Evolutionary conservation across 202 grass and related monocot genomes (phyloP).

Genomic region (Bolboschoenoplectus hybrid): DNA sequence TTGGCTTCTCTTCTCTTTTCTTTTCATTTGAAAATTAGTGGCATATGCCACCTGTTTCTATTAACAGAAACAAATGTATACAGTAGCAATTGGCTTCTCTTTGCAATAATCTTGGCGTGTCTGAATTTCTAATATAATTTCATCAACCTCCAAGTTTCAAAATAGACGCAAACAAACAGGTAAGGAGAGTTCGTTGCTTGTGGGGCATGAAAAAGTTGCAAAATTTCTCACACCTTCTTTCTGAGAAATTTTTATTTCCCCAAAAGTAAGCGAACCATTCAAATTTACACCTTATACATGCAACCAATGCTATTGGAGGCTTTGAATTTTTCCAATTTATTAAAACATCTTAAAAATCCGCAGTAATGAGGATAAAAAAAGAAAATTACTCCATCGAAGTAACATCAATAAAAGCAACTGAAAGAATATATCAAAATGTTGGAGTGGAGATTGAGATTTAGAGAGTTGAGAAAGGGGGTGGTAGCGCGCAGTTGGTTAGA

Average conservation of each 20-base stretch:
- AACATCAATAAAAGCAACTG: background rate
- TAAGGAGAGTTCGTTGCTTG: constrained; percentile 15
- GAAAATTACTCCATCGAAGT: background rate
- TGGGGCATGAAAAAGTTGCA: constrained; percentile 1
- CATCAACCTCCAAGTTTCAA: background rate
- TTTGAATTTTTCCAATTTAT: background rate
- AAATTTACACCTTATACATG: background rate
- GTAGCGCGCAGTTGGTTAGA: too few relatives aligned
- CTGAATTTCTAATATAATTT: background rate
- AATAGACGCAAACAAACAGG: background rate
- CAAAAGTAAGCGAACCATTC: background rate
- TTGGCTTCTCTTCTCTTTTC: constrained; percentile 2
- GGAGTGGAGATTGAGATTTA: too few relatives aligned
- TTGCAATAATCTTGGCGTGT: constrained; percentile 20
- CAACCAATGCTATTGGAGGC: background rate
- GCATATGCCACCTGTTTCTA: too few relatives aligned
- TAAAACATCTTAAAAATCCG: background rate
- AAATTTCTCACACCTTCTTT: background rate
- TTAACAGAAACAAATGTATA: too few relatives aligned
- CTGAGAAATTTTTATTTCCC: background rate
- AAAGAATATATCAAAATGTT: constrained; percentile 21
- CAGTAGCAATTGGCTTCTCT: constrained; percentile 24
- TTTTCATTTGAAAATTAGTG: too few relatives aligned
- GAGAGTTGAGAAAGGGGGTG: too few relatives aligned
- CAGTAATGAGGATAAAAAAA: background rate